phyloP scores from a whole-genome alignment of 345 rosid species.

The Eucalyptus sp. region DNA sequence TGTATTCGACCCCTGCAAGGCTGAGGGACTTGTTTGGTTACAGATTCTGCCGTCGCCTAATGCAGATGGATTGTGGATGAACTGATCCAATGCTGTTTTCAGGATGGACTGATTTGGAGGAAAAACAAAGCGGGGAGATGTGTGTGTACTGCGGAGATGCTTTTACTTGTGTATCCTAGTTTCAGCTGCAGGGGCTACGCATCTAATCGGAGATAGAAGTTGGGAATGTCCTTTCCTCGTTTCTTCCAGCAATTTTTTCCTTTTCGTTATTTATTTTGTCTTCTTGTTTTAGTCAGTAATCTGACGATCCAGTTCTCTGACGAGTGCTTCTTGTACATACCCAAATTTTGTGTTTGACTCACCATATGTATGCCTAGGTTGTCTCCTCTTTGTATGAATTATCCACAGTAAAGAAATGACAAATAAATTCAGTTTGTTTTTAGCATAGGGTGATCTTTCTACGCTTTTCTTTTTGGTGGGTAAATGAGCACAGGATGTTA shows the following conservation, averaged over 20 bases:
- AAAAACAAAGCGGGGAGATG: background rate
- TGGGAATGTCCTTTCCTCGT: background rate
- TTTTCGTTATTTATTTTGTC: background rate
- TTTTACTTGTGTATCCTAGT: background rate
- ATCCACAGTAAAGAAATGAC: background rate
- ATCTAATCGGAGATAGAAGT: background rate
- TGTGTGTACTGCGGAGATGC: background rate
- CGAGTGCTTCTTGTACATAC: background rate
- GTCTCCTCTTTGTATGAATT: background rate
- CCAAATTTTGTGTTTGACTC: background rate
- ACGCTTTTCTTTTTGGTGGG: background rate
- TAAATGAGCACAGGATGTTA: background rate
- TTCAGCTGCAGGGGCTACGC: background rate
- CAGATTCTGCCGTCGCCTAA: background rate
- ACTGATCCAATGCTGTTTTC: background rate
- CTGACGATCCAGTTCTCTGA: background rate
- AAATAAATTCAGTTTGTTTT: background rate
- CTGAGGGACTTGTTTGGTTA: background rate
- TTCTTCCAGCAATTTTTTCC: background rate
- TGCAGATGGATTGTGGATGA: background rate
- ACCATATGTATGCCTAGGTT: background rate
- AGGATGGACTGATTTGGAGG: background rate
- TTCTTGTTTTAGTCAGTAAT: background rate
- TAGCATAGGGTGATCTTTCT: background rate
- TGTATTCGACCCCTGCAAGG: background rate